phyloP scores from a whole-genome alignment of 78 protist species.

The Dictyostelium brefeldianum region DNA sequence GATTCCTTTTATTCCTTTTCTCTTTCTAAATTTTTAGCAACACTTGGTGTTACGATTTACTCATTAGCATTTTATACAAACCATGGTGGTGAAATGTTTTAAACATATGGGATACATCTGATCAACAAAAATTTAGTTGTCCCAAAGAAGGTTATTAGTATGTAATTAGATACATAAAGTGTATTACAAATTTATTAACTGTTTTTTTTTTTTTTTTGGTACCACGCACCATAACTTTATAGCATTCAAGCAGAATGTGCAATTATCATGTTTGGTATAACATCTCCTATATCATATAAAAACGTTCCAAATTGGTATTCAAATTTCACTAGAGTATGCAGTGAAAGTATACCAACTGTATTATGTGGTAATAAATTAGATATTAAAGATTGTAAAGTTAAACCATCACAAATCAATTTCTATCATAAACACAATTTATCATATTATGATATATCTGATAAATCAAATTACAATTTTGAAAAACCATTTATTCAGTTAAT shows the following conservation, averaged over 20 bases:
- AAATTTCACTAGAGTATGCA: conserved; percentile 98
- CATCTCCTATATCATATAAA: conserved; percentile 98
- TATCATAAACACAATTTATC: conserved; percentile 98
- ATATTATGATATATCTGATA: conserved; percentile 99
- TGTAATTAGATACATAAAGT: no score
- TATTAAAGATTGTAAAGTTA: conserved; percentile 97
- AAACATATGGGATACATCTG: conserved; percentile 99
- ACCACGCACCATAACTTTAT: no score
- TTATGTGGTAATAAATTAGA: conserved; percentile 99
- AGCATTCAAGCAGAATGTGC: conserved; percentile 96
- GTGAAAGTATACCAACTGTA: conserved; percentile 98
- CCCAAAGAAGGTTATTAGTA: conserved; percentile 98
- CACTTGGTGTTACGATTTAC: conserved; percentile 96
- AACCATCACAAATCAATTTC: conserved; percentile 98
- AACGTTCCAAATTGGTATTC: conserved; percentile 99
- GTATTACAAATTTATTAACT: no score
- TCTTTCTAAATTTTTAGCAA: conserved; percentile 74
- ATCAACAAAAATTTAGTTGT: conserved; percentile 99
- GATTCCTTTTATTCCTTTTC: not conserved
- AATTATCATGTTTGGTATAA: conserved; percentile 99
- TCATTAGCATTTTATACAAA: conserved; percentile 97
- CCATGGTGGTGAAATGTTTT: conserved; percentile 94
- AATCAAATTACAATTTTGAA: conserved; percentile 99
- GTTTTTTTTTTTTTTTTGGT: no score
- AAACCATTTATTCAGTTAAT: conserved; percentile 99